phyloP scores from a whole-genome alignment of 2,329 filamentous ascomycete species.

The Exophiala spinifera region DNA sequence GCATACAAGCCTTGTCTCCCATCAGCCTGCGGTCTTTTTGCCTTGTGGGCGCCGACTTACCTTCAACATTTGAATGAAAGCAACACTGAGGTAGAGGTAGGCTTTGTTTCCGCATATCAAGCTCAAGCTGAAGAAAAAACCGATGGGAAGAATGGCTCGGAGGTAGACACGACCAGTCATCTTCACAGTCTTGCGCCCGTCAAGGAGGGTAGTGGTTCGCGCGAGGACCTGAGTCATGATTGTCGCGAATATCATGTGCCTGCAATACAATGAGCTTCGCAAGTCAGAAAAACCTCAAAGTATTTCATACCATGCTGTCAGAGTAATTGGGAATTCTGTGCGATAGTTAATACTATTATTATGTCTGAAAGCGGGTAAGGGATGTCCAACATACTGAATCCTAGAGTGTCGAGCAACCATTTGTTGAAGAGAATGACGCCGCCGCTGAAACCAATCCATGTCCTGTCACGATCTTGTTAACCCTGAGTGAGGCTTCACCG shows the following conservation, averaged over 20 bases:
- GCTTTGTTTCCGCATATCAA: conserved; percentile 95
- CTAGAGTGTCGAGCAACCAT: conserved; percentile 80
- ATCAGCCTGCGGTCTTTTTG: conserved; percentile 26
- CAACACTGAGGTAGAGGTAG: conserved; percentile 90
- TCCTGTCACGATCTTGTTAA: conserved; percentile 49
- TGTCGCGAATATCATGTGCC: conserved; percentile 86
- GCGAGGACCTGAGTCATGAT: conserved; percentile 92
- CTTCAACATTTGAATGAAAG: conserved; percentile 99
- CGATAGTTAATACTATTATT: conserved; percentile 8
- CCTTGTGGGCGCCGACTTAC: conserved; percentile 50
- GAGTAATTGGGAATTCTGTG: conserved; percentile 34
- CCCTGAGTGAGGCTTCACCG: neutral
- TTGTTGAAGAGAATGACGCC: conserved; percentile 99
- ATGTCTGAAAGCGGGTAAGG: neutral
- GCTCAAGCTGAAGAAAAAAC: conserved; percentile 91
- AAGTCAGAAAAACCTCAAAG: neutral
- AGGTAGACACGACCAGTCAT: conserved; percentile 95
- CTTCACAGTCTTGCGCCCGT: conserved; percentile 92
- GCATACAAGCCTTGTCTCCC: conserved; percentile 72
- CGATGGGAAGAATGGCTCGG: conserved; percentile 89
- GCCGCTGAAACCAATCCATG: conserved; percentile 90
- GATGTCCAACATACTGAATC: conserved; percentile 44
- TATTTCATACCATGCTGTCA: conserved; percentile 69
- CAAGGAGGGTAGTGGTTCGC: conserved; percentile 81
- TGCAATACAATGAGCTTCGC: neutral